These are phyloP conservation scores for Gaertneriomyces sp. DNA, from an alignment of 192 early-diverging fungal genomes.

Conservation along the genomic window DNA sequence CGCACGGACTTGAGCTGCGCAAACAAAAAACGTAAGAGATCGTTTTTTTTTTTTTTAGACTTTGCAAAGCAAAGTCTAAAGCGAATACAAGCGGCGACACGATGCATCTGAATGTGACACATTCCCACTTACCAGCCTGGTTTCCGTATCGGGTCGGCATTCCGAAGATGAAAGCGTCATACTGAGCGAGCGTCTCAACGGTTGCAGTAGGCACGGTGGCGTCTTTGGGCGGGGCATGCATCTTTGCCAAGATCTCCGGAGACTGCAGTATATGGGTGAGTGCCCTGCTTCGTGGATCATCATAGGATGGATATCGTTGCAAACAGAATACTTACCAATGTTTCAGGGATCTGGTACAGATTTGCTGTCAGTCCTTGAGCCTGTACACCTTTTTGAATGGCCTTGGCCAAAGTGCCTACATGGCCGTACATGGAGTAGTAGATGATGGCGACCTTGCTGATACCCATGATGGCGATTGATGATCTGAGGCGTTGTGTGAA, in stretches of 20 bases:
- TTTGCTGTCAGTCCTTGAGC: conserved; percentile 43
- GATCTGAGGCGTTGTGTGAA: neutral
- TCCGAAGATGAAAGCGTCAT: conserved; percentile 60
- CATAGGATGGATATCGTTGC: neutral
- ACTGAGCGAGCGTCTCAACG: conserved; percentile 33
- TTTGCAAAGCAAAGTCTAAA: neutral
- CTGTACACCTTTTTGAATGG: conserved; percentile 58
- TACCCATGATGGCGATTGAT: neutral
- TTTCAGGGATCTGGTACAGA: conserved; percentile 56
- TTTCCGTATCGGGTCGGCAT: conserved; percentile 35
- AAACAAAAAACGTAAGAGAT: neutral
- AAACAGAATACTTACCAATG: conserved; percentile 25
- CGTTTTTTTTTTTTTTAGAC: neutral
- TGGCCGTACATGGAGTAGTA: conserved; percentile 50
- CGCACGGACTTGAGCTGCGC: conserved; percentile 72
- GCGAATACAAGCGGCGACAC: too few relatives aligned
- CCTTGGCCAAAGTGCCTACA: conserved; percentile 58
- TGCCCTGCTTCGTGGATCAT: neutral
- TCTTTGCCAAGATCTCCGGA: conserved; percentile 41
- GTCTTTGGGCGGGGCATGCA: conserved; percentile 49
- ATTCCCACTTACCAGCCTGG: conserved; percentile 30
- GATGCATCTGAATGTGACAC: neutral
- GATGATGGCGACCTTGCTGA: conserved; percentile 12
- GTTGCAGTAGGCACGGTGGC: conserved; percentile 43
- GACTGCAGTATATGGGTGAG: neutral